Conservation (phyloP, 495 filamentous ascomycete genomes). For the Penicillium desertorum region DNA sequence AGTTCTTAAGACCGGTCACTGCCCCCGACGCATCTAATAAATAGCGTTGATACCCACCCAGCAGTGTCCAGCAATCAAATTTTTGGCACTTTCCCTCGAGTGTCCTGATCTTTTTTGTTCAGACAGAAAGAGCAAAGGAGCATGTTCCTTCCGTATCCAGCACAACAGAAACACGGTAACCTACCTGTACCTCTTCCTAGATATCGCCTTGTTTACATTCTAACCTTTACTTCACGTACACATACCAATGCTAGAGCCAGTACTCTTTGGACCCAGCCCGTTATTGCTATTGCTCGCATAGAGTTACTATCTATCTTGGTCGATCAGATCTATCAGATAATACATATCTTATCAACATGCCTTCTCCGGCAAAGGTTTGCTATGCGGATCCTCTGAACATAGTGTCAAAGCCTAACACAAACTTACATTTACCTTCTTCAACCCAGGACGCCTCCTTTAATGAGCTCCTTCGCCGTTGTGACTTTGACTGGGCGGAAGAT, state of each 20-base stretch:
- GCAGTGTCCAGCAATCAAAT: not conserved
- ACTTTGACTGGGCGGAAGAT: slow-evolving; percentile 22
- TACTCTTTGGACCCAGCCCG: too few species aligned
- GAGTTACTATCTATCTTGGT: not conserved
- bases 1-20: not conserved
- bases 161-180: not conserved
- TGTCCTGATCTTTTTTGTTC: not conserved
- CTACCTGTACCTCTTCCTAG: not conserved
- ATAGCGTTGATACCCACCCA: not conserved
- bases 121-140: not conserved
- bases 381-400: not conserved
- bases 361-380: not conserved
- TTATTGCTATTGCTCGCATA: not conserved
- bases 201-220: not conserved
- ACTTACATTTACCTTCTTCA: not conserved
- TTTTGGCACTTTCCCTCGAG: not conserved
- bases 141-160: not conserved
- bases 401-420: not conserved
- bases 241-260: too few species aligned
- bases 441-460: not conserved
- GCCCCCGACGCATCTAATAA: not conserved
- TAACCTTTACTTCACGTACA: not conserved
- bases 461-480: not conserved
- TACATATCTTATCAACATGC: not conserved
- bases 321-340: not conserved